Conservation (phyloP, 768 basidiomycete species). For the Pseudohyphozyma bogoriensis region DNA sequence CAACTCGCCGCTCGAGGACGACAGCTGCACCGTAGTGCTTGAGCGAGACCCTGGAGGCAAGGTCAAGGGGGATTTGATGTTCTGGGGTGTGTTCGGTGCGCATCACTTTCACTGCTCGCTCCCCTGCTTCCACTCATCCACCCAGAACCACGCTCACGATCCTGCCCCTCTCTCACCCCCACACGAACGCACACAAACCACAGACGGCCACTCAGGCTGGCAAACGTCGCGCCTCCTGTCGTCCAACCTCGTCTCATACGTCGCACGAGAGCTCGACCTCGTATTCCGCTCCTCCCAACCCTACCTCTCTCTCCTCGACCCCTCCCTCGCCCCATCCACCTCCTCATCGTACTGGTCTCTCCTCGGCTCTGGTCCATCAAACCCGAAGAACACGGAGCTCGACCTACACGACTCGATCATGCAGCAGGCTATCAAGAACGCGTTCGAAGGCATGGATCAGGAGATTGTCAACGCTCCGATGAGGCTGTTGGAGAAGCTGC, state of each 20-base stretch:
- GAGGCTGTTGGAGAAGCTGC: slow-evolving; percentile 52
- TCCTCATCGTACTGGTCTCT: slow-evolving; percentile 18
- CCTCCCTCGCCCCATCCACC: slow-evolving; percentile 7
- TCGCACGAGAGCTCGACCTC: slow-evolving; percentile 57
- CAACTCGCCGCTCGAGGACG: slow-evolving; percentile 88
- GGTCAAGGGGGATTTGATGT: slow-evolving; percentile 22
- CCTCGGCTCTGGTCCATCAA: not conserved
- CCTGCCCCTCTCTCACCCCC: no score
- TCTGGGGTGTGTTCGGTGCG: slow-evolving; percentile 19
- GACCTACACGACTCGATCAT: slow-evolving; percentile 49
- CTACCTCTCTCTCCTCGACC: slow-evolving; percentile 18
- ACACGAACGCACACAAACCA: no score
- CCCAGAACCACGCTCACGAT: no score
- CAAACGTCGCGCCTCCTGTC: slow-evolving; percentile 77
- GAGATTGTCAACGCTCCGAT: slow-evolving; percentile 72
- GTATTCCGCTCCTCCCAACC: slow-evolving; percentile 27
- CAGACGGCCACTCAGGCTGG: slow-evolving; percentile 72
- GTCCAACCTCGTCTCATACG: slow-evolving; percentile 70
- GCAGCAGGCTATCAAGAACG: slow-evolving; percentile 58
- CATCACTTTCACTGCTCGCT: no score
- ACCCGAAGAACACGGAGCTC: slow-evolving; percentile 31
- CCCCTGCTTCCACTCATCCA: no score
- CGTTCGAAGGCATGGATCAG: slow-evolving; percentile 73
- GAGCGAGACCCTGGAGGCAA: slow-evolving; percentile 21
- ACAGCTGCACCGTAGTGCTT: slow-evolving; percentile 37